Percentiles rank a stretch among this genome's conserved stretches.
These are phyloP conservation scores for Staphylotrichum tortipilum DNA, from an alignment of 495 filamentous ascomycete genomes.

Conservation along the genomic window DNA sequence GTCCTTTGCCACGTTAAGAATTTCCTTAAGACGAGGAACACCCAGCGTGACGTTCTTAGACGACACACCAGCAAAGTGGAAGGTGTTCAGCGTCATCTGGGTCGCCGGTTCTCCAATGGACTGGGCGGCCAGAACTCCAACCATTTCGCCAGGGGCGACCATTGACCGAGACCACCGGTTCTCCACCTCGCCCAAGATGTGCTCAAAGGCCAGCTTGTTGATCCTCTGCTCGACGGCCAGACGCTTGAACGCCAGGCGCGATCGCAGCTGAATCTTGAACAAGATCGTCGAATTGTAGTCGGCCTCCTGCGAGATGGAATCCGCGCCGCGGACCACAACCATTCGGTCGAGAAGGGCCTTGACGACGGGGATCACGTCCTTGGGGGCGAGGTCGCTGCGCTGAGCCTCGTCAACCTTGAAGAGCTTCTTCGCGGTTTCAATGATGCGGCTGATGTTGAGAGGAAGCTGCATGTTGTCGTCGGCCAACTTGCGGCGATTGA, in stretches of 20 bases:
- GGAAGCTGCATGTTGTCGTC: slow-evolving; percentile 82
- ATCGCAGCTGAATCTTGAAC: slow-evolving; percentile 86
- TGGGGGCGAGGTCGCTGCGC: slow-evolving; percentile 84
- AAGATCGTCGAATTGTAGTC: slow-evolving; percentile 79
- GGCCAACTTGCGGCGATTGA: slow-evolving; percentile 40
- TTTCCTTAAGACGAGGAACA: slow-evolving; percentile 98
- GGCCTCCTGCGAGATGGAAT: slow-evolving; percentile 73
- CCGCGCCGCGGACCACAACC: slow-evolving; percentile 74
- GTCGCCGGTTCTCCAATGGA: slow-evolving; percentile 98
- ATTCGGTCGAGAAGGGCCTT: slow-evolving; percentile 65
- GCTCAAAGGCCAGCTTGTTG: slow-evolving; percentile 86
- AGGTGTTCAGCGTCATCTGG: slow-evolving; percentile 99
- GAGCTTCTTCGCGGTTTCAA: slow-evolving; percentile 77
- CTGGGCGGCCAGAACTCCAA: slow-evolving; percentile 93
- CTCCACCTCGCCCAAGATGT: slow-evolving; percentile 87
- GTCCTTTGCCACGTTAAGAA: slow-evolving; percentile 92
- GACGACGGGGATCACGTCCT: slow-evolving; percentile 78
- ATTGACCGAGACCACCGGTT: slow-evolving; percentile 69
- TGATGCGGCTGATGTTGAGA: slow-evolving; percentile 81
- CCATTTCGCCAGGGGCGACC: slow-evolving; percentile 94
- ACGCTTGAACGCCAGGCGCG: slow-evolving; percentile 83
- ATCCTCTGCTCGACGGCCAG: slow-evolving; percentile 74
- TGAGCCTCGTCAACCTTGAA: slow-evolving; percentile 80
- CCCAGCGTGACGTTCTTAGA: slow-evolving; percentile 99
- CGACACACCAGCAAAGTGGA: slow-evolving; percentile 99